Evolutionary conservation across 140 eudicot genomes (phyloP), one percentile per base, ranked within the genome.

Genomic region (Stevia rebaudiana): DNA sequence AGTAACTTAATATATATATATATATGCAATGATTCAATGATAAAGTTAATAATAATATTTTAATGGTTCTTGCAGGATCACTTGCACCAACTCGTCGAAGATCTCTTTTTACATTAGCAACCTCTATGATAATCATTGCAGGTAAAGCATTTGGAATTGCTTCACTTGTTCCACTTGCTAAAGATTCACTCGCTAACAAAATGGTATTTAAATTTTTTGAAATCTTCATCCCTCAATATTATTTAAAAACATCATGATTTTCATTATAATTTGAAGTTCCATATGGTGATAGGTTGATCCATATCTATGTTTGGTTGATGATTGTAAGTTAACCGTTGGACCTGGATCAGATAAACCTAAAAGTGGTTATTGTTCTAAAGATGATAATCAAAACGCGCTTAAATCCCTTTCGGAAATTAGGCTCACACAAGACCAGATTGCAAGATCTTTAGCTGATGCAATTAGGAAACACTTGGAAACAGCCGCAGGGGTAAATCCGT

Each of bases 21-120:
- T n/a, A n/a, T n/a, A n/a, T n/a, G n/a, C n/a, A n/a, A n/a, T n/a
- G n/a, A n/a, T n/a, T n/a, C n/a, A n/a, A n/a, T n/a, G n/a, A n/a
- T n/a, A n/a, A n/a, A 46, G 23, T 13, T 36, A 17, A n/a, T 11
- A 16, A 68, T 44, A 31, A 11, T 23, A 37, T 53, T 49, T 65
- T 37, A 16, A 60, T 71, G 33, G 11, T 67, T 35, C 42, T 76
- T 65, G 59, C 79, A 88, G 96, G 84, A 61, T 75, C 83, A 53
- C 76, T 88, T 28, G 78, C 73, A 56, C 87, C 90, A 73, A 80
- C 96, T 8, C 87, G 80, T 28, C 78, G 87, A 15, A 75, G 96
- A 78, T 88, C 96, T 36, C 94, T 88, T 24, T 88, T 79, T 68
- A 84, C 84, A 23, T 76, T 88, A 80, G 80, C 96, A 12, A 80